Percentiles rank a stretch among this genome's conserved stretches.
Conservation (phyloP, 768 basidiomycete species). For the Cyclocybe aegerita region DNA sequence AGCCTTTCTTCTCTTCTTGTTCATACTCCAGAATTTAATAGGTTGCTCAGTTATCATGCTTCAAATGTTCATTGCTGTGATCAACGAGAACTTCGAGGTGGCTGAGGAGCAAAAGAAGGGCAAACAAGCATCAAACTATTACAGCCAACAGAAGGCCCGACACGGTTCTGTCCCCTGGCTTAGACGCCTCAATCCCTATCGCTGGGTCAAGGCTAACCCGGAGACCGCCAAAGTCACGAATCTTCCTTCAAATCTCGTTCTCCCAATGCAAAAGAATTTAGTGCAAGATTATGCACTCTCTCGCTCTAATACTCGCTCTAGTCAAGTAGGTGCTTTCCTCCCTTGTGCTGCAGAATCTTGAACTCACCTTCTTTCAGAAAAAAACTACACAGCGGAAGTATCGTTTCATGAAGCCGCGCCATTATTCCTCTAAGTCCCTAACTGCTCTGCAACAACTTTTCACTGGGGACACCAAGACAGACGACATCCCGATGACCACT, state of each 20-base stretch:
- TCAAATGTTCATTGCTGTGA: slow-evolving; percentile 97
- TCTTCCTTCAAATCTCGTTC: slow-evolving; percentile 68
- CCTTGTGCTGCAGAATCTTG: neutral
- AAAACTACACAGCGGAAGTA: slow-evolving; percentile 23
- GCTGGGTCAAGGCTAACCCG: slow-evolving; percentile 75
- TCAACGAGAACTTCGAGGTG: slow-evolving; percentile 93
- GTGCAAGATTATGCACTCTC: slow-evolving; percentile 57
- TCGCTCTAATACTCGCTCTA: slow-evolving; percentile 18
- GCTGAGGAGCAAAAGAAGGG: slow-evolving; percentile 88
- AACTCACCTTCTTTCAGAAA: slow-evolving; percentile 7
- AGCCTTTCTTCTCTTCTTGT: slow-evolving; percentile 27
- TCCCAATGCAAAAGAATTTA: slow-evolving; percentile 78
- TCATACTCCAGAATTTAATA: slow-evolving; percentile 1
- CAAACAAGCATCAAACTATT: slow-evolving; percentile 74
- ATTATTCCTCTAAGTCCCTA: slow-evolving; percentile 58
- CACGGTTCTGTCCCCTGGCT: slow-evolving; percentile 63
- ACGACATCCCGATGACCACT: slow-evolving; percentile 61
- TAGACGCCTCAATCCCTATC: slow-evolving; percentile 80
- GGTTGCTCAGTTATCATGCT: slow-evolving; percentile 71
- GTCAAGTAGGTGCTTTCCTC: slow-evolving; percentile 8
- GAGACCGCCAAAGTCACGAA: slow-evolving; percentile 70
- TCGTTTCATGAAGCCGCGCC: slow-evolving; percentile 37
- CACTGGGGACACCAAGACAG: slow-evolving; percentile 47
- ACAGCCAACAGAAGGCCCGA: slow-evolving; percentile 55
- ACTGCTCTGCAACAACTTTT: slow-evolving; percentile 66